Evolutionary conservation across 2,329 filamentous ascomycete genomes (phyloP).

Genomic region (Monosporascus ibericus): DNA sequence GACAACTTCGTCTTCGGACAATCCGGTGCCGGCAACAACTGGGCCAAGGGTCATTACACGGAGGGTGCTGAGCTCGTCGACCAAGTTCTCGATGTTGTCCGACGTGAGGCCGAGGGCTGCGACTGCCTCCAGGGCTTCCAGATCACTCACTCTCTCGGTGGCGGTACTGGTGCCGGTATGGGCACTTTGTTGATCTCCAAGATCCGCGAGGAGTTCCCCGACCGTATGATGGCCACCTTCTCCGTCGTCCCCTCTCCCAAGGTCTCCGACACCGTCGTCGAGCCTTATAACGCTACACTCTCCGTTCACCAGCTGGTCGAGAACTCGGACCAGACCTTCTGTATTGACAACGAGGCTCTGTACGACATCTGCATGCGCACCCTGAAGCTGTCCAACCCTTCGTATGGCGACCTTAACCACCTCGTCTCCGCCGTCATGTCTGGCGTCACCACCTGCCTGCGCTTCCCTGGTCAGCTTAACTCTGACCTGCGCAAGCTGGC

Average conservation of each 20-base stretch:
- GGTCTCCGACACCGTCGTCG: conserved; percentile 98
- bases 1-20: conserved; percentile 99
- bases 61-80: conserved; percentile 99
- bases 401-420: conserved; percentile 99
- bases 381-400: conserved; percentile 96
- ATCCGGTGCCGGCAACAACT: conserved; percentile 99
- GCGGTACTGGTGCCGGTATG: conserved; percentile 99
- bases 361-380: conserved; percentile 99
- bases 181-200: conserved; percentile 99
- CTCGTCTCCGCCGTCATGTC: conserved; percentile 99
- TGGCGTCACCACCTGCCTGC: conserved; percentile 94
- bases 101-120: conserved; percentile 96
- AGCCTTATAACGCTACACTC: conserved; percentile 99
- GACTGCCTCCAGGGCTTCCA: conserved; percentile 99
- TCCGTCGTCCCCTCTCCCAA: conserved; percentile 98
- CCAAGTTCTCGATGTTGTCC: conserved; percentile 95
- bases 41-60: conserved; percentile 99
- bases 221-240: conserved; percentile 99
- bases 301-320: conserved; percentile 98
- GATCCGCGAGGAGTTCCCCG: conserved; percentile 99
- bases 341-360: conserved; percentile 99
- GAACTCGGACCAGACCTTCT: conserved; percentile 99
- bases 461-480: conserved; percentile 99
- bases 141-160: conserved; percentile 99
- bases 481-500: conserved; percentile 98